Conservation (phyloP, 2,329 filamentous ascomycete species). For the Ophiostoma tasmaniense region DNA sequence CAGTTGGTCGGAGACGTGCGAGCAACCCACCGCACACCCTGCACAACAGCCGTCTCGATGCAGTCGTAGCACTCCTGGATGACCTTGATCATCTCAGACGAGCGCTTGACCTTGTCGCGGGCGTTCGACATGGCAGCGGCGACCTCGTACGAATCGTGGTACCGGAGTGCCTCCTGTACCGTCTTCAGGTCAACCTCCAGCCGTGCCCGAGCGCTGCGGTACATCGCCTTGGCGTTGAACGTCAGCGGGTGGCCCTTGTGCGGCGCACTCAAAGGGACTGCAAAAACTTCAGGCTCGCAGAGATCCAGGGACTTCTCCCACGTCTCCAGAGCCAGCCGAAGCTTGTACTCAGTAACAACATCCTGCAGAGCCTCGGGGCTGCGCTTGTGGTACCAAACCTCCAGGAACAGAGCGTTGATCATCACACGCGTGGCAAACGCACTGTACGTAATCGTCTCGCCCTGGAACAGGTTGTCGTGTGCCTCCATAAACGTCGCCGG, state of each 20-base stretch:
- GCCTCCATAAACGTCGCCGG: slow-evolving; percentile 86
- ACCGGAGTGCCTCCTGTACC: slow-evolving; percentile 90
- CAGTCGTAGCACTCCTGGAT: slow-evolving; percentile 97
- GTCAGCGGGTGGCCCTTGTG: slow-evolving; percentile 94
- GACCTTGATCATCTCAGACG: slow-evolving; percentile 95
- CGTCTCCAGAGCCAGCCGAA: slow-evolving; percentile 90
- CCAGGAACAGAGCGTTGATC: slow-evolving; percentile 97
- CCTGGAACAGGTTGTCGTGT: slow-evolving; percentile 92
- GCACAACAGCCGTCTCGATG: slow-evolving; percentile 88
- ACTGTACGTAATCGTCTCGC: slow-evolving; percentile 82
- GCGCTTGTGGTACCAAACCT: slow-evolving; percentile 98
- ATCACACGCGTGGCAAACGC: slow-evolving; percentile 95
- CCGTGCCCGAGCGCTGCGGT: slow-evolving; percentile 83
- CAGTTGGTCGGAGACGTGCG: slow-evolving; percentile 95
- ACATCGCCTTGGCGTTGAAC: slow-evolving; percentile 97
- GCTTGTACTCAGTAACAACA: slow-evolving; percentile 96
- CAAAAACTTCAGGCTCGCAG: slow-evolving; percentile 82
- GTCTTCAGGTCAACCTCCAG: slow-evolving; percentile 93
- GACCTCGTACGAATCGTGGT: slow-evolving; percentile 95
- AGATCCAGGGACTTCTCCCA: slow-evolving; percentile 95
- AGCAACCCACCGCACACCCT: slow-evolving; percentile 97
- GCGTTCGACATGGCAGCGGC: slow-evolving; percentile 93
- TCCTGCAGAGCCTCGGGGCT: slow-evolving; percentile 96
- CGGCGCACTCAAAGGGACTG: slow-evolving; percentile 83
- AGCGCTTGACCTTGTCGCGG: slow-evolving; percentile 87